Conservation (phyloP, 805 yeast species). For the Phaffomyces thermotolerans region DNA sequence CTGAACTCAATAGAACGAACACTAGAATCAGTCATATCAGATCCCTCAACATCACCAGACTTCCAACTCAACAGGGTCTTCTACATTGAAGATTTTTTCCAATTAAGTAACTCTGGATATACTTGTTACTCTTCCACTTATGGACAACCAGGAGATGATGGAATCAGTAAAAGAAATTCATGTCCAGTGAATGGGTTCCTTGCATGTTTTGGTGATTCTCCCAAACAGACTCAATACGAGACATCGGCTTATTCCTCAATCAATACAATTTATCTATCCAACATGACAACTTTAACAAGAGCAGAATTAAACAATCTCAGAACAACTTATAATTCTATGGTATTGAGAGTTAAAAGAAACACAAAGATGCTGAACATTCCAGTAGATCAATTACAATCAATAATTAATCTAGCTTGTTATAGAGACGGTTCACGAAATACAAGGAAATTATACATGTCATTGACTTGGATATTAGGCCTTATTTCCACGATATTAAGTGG, state of each 20-base stretch:
- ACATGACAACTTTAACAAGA: not conserved
- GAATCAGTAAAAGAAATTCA: not conserved
- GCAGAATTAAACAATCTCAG: not conserved
- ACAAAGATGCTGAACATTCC: too few relatives aligned
- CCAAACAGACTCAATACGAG: not conserved
- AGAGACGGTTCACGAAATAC: too few relatives aligned
- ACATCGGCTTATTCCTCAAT: not conserved
- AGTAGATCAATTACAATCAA: too few relatives aligned
- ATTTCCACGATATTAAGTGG: too few relatives aligned
- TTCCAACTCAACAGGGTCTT: conserved; percentile 4
- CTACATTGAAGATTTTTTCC: not conserved
- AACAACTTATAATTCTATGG: too few relatives aligned
- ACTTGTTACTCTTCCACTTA: conserved; percentile 1
- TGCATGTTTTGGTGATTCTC: not conserved
- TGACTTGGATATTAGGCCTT: too few relatives aligned
- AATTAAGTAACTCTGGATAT: not conserved
- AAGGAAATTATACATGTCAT: too few relatives aligned
- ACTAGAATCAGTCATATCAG: not conserved
- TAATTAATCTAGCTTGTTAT: too few relatives aligned
- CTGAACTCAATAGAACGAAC: not conserved
- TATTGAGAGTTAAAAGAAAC: too few relatives aligned
- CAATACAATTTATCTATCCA: not conserved
- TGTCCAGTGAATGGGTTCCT: conserved; percentile 3
- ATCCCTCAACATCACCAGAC: not conserved
- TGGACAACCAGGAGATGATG: too few relatives aligned